Evolutionary conservation across 2,329 filamentous ascomycete genomes (phyloP).

Genomic region (Fusarium devonianum): DNA sequence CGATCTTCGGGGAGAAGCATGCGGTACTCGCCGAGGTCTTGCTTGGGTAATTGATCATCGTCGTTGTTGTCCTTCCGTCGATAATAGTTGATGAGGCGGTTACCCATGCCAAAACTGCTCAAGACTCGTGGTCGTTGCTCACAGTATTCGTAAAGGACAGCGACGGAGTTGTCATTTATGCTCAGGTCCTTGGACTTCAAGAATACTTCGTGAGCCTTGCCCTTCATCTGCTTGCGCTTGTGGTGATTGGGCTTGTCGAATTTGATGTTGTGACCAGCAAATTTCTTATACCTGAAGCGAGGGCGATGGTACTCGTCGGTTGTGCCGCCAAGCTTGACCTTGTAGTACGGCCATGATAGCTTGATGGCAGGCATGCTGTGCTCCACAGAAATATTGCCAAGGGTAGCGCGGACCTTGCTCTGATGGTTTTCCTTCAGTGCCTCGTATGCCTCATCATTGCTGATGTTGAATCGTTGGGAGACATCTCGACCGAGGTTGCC

Average conservation of each 20-base stretch:
- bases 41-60: slow-evolving; percentile 77
- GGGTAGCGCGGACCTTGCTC: slow-evolving; percentile 90
- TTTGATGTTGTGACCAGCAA: slow-evolving; percentile 71
- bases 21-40: slow-evolving; percentile 86
- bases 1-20: slow-evolving; percentile 92
- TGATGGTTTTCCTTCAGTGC: slow-evolving; percentile 96
- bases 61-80: slow-evolving; percentile 78
- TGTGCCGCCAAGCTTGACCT: slow-evolving; percentile 78
- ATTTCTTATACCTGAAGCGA: slow-evolving; percentile 73
- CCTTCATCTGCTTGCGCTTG: slow-evolving; percentile 84
- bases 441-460: slow-evolving; percentile 95
- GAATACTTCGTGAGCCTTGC: slow-evolving; percentile 81
- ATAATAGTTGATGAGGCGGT: slow-evolving; percentile 95
- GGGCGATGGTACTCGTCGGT: slow-evolving; percentile 86
- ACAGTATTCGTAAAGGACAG: slow-evolving; percentile 91
- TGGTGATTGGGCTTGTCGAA: slow-evolving; percentile 75
- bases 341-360: slow-evolving; percentile 95
- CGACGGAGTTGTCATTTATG: slow-evolving; percentile 85
- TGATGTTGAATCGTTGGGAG: slow-evolving; percentile 88
- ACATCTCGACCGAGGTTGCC: slow-evolving; percentile 76
- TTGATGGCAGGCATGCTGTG: slow-evolving; percentile 92
- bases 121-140: slow-evolving; percentile 91
- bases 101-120: slow-evolving; percentile 98
- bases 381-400: slow-evolving; percentile 91
- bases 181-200: slow-evolving; percentile 81